Conservation (phyloP, 805 yeast species). For the Ogataea trehaloabstinens region DNA sequence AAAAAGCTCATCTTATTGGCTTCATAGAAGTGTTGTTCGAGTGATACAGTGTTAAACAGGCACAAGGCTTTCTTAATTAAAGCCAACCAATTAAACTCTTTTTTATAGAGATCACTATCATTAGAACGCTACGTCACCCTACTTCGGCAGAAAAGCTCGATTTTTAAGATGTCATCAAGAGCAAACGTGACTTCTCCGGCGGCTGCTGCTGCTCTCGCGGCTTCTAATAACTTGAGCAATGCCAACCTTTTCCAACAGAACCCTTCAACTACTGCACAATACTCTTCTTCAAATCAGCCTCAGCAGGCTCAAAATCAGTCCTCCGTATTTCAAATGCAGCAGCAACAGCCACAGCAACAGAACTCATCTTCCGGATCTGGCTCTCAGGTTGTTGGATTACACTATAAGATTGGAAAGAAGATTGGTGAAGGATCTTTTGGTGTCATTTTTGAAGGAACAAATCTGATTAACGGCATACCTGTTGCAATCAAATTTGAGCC, state of each 20-base stretch:
- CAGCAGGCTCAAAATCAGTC: conserved; percentile 16
- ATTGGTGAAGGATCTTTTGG: conserved; percentile 99
- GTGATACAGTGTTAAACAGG: no score
- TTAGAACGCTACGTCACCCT: no score
- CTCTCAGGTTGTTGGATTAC: conserved; percentile 83
- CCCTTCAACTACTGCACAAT: conserved; percentile 29
- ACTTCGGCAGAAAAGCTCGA: no score
- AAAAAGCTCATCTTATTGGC: no score
- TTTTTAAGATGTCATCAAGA: conserved; percentile 23
- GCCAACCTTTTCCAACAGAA: conserved; percentile 24
- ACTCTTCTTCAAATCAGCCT: conserved; percentile 22
- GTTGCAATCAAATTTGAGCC: conserved; percentile 98
- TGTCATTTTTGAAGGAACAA: conserved; percentile 93
- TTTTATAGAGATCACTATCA: no score
- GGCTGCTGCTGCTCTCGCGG: conserved; percentile 36
- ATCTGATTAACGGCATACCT: conserved; percentile 84
- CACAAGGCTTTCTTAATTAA: no score
- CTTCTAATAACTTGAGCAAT: conserved; percentile 24
- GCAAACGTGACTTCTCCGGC: conserved; percentile 28
- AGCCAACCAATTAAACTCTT: no score
- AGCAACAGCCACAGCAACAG: conserved; percentile 14
- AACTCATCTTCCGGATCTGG: conserved; percentile 15
- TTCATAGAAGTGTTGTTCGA: no score
- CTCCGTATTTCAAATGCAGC: conserved; percentile 9
- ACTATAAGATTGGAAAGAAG: conserved; percentile 94